Base-by-base conservation (phyloP, 2,329 filamentous ascomycete genomes). In the Ascochyta rabiei region DNA sequence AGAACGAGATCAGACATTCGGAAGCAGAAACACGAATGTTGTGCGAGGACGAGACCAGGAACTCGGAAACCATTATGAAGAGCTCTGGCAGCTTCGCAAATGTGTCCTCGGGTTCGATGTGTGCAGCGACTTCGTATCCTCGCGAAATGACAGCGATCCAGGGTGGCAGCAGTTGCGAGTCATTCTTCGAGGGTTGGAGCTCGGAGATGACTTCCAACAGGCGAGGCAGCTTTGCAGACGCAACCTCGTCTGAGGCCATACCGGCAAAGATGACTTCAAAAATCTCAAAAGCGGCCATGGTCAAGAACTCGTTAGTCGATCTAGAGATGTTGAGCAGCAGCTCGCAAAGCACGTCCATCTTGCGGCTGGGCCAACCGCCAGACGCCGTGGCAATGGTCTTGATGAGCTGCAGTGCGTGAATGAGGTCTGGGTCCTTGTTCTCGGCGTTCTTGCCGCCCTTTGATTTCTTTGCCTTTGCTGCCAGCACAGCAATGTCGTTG, bases 251-350 rank as follows among this genome's bases (percentile, higher is more conserved):
- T 0, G 52, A 6, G 15, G 87, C 85, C 89, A 99, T 93, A 7
- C 92, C 89, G 66, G 89, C 89, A 63, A 99, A 98, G 39, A 98
- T 96, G 74, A 96, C 89, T 75, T 99, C 95, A 68, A 99, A 99
- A 4, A 98, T 93, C 62, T 97, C 93, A 67, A 99, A 97, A 0
- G 93, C 90, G 10, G 91, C 89, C 88, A 98, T 96, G 28, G 93
- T 96, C 81, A 99, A 88, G 74, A 93, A 96, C 73, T 98, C 93
- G 73, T 96, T 97, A 74, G 87, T 95, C 8, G 90, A 93, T 70
- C 88, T 88, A 26, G 93, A 93, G 58, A 98, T 96, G 63, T 87
- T 87, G 63, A 99, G 85, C 53, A 99, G 79, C 48, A 96, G 79
- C 75, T 98, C 93, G 75, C 93, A 97, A 30, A 99, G 80, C 2